These are phyloP conservation scores for Cladosporium sp. DNA, from an alignment of 2,329 filamentous ascomycete species.

Conservation along the genomic window DNA sequence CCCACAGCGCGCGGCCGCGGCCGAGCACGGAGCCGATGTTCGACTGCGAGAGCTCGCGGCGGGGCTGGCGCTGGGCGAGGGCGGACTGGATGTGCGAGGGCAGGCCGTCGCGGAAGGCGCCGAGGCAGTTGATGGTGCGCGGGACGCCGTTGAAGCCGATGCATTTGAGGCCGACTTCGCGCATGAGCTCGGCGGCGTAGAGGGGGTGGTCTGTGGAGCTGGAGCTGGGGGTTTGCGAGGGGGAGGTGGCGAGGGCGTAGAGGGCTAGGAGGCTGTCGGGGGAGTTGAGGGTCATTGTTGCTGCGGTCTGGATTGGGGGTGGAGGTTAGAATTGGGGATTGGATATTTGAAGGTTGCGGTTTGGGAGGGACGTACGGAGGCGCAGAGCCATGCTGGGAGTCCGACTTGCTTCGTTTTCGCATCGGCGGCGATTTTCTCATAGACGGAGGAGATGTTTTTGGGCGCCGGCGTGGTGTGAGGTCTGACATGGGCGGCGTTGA, in stretches of 20 bases:
- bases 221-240: slow-evolving; percentile 16
- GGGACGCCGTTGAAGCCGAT: slow-evolving; percentile 73
- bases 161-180: slow-evolving; percentile 69
- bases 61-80: slow-evolving; percentile 36
- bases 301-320: slow-evolving; percentile 54
- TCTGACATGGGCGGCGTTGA: slow-evolving; percentile 62
- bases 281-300: slow-evolving; percentile 81
- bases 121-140: slow-evolving; percentile 75
- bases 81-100: slow-evolving; percentile 48
- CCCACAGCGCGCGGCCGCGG: slow-evolving; percentile 64
- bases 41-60: slow-evolving; percentile 34
- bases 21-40: slow-evolving; percentile 46
- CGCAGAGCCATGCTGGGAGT: slow-evolving; percentile 57
- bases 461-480: slow-evolving; percentile 62
- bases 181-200: slow-evolving; percentile 62
- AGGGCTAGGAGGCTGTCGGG: slow-evolving; percentile 65
- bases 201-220: slow-evolving; percentile 32
- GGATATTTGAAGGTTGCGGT: background rate
- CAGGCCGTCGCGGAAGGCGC: slow-evolving; percentile 60
- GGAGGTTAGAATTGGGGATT: background rate
- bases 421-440: slow-evolving; percentile 57
- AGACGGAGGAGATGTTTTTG: slow-evolving; percentile 56
- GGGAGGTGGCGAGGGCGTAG: slow-evolving; percentile 41
- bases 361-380: slow-evolving; percentile 47
- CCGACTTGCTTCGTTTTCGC: slow-evolving; percentile 58